Base-by-base conservation (phyloP, 768 basidiomycete species). In the Collybia mongolica region DNA sequence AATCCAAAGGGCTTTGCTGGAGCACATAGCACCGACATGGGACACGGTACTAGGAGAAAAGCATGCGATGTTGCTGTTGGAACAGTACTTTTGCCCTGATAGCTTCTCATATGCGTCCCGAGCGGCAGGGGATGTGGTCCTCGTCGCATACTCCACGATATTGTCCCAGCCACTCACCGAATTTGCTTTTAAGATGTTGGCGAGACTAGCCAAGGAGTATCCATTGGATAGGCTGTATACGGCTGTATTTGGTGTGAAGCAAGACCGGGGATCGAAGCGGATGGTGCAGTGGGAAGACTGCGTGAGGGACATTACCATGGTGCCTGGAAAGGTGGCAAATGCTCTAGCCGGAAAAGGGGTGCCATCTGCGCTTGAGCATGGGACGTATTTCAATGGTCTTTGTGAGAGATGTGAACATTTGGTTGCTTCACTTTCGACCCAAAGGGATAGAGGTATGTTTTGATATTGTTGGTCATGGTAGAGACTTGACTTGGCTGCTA, bases 261-360 rank as follows among this genome's bases (percentile, higher is more conserved):
- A 47, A 5, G 62, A 69, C 43, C 56, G 53, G 2, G 40, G 42
- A 38, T 47, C 54, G 22, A 67, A 65, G 50, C 64, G 62, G 36
- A 67, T 64, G 26, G 58, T 78, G 18, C 59, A 61, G 39, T 97
- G 94, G 94, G 88, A 90, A 55, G 87, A 93, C 56, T 82, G 77
- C 55, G 80, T 94, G 19, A 81, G 80, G 26, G 77, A 81, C 51
- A 46, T 85, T 2, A 72, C 84, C 44, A 73, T 81, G 14, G 67
- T 95, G 6, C 93, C 95, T 28, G 72, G 73, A n/a, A 92, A 84
- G 65, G 81, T 88, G 6, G 85, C 88, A 19, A 97, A 98, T 67
- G 77, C 80, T 2, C 64, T 84, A 28, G 78, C 72, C 23, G 72
- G 69, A 18, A 70, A 70, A 40, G 60, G 59, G 23, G 60, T 57